Percentiles rank a stretch among this genome's conserved stretches.
These are phyloP conservation scores for Vinca major DNA, from an alignment of 305 asterid genomes.

Conservation along the genomic window DNA sequence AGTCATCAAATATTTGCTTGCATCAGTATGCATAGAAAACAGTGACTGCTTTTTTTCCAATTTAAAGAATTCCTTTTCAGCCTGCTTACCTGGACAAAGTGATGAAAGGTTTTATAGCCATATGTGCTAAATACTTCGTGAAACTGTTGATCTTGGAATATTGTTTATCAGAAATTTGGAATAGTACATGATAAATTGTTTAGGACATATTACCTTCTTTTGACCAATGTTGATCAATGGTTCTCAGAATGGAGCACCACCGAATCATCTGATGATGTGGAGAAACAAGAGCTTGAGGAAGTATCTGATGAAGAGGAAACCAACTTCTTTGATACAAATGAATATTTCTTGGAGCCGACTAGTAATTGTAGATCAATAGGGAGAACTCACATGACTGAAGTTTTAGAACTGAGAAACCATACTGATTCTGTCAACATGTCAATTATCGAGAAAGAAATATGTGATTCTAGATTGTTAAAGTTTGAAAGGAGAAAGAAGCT, in stretches of 20 bases:
- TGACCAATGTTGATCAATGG: slow-evolving; percentile 19
- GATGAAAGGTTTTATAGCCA: neutral
- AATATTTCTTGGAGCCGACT: slow-evolving; percentile 42
- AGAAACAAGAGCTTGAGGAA: slow-evolving; percentile 89
- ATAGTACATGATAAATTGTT: neutral
- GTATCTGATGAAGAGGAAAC: slow-evolving; percentile 78
- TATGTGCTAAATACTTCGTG: neutral
- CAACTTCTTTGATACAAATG: slow-evolving; percentile 60
- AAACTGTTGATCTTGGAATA: neutral
- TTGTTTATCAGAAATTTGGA: neutral
- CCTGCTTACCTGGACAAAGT: neutral
- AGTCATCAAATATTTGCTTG: neutral
- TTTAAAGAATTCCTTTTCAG: neutral
- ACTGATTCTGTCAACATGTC: slow-evolving; percentile 17
- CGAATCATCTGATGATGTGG: slow-evolving; percentile 84
- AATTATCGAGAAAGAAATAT: slow-evolving; percentile 17
- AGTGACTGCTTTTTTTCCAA: neutral
- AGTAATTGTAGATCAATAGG: slow-evolving; percentile 26
- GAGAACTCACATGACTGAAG: slow-evolving; percentile 32
- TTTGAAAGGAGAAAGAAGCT: slow-evolving; percentile 62
- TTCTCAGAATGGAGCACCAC: slow-evolving; percentile 85
- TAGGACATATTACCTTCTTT: slow-evolving; percentile 8
- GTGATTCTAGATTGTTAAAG: slow-evolving; percentile 24
- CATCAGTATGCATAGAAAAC: neutral
- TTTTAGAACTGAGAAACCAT: slow-evolving; percentile 21